Conservation (phyloP, 202 grass and related monocot species). For the Brachypodium distachyon region DNA sequence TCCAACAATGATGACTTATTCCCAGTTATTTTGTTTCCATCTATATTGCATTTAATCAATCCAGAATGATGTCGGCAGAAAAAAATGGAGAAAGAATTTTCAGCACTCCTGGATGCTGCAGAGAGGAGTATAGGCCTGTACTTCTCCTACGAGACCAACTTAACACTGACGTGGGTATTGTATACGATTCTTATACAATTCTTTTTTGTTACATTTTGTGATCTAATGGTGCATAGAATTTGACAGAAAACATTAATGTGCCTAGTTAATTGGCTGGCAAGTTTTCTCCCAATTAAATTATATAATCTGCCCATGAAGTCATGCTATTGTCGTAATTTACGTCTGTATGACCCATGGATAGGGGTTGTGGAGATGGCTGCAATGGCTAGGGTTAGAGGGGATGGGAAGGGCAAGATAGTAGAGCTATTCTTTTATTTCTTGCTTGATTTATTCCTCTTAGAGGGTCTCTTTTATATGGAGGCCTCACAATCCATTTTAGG, state of each 20-base stretch:
- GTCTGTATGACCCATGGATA: too few species aligned
- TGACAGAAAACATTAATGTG: neutral
- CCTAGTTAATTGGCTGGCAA: neutral
- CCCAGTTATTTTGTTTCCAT: neutral
- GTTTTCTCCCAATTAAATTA: neutral
- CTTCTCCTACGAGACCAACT: conserved; percentile 90
- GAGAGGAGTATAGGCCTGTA: conserved; percentile 68
- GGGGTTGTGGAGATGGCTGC: too few species aligned
- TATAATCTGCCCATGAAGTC: neutral
- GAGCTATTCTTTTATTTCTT: too few species aligned
- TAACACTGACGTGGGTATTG: conserved; percentile 68
- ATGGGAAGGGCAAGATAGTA: too few species aligned
- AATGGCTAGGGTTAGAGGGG: too few species aligned
- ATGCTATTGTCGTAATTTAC: neutral
- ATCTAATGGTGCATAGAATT: neutral
- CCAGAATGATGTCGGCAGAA: conserved; percentile 46
- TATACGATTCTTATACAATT: neutral
- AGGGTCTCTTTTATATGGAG: too few species aligned
- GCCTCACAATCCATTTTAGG: too few species aligned
- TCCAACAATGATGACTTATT: neutral
- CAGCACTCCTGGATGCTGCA: conserved; percentile 59
- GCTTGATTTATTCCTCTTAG: too few species aligned
- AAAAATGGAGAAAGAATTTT: conserved; percentile 74
- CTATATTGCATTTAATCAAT: conserved; percentile 8
- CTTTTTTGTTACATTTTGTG: neutral